phyloP scores from a whole-genome alignment of 208 protist species.

The Acanthamoeba pearcei region DNA sequence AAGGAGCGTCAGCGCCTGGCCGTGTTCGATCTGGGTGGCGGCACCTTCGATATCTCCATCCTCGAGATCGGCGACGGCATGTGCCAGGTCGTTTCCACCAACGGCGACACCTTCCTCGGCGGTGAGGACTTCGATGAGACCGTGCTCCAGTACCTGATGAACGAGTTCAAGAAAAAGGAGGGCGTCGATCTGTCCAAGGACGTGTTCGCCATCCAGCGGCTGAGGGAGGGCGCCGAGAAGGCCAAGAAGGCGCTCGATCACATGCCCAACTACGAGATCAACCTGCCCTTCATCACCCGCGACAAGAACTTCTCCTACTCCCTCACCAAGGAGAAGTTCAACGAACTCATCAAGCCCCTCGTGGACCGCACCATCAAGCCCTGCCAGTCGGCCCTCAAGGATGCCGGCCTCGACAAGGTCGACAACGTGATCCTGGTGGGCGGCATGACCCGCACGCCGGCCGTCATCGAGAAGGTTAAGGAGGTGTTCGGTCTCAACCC shows the following conservation, averaged over 20 bases:
- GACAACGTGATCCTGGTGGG: slow-evolving; percentile 98
- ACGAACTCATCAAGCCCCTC: slow-evolving; percentile 92
- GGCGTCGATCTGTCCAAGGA: slow-evolving; percentile 96
- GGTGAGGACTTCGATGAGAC: slow-evolving; percentile 98
- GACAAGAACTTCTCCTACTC: slow-evolving; percentile 94
- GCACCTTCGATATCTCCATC: slow-evolving; percentile 99
- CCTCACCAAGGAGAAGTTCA: slow-evolving; percentile 95
- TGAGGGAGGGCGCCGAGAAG: slow-evolving; percentile 93
- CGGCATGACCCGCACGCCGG: slow-evolving; percentile 98
- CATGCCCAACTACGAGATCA: slow-evolving; percentile 92
- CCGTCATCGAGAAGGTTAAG: slow-evolving; percentile 93
- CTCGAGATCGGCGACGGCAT: slow-evolving; percentile 97
- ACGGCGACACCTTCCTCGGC: slow-evolving; percentile 99
- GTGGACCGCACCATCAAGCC: slow-evolving; percentile 93
- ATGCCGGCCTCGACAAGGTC: slow-evolving; percentile 88
- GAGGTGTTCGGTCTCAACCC: slow-evolving; percentile 96
- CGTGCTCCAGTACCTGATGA: slow-evolving; percentile 93
- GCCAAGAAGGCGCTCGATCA: slow-evolving; percentile 68
- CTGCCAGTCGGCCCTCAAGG: slow-evolving; percentile 90
- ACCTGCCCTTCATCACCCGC: slow-evolving; percentile 97
- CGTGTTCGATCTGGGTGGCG: slow-evolving; percentile 96
- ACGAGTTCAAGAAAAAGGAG: slow-evolving; percentile 95
- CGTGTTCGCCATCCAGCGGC: slow-evolving; percentile 95
- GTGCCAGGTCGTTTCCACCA: slow-evolving; percentile 98
- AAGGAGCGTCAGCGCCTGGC: slow-evolving; percentile 89